Evolutionary conservation across 2,329 filamentous ascomycete species (phyloP), one percentile per base, ranked within the genome.

Genomic region (Phyllachora maydis): DNA sequence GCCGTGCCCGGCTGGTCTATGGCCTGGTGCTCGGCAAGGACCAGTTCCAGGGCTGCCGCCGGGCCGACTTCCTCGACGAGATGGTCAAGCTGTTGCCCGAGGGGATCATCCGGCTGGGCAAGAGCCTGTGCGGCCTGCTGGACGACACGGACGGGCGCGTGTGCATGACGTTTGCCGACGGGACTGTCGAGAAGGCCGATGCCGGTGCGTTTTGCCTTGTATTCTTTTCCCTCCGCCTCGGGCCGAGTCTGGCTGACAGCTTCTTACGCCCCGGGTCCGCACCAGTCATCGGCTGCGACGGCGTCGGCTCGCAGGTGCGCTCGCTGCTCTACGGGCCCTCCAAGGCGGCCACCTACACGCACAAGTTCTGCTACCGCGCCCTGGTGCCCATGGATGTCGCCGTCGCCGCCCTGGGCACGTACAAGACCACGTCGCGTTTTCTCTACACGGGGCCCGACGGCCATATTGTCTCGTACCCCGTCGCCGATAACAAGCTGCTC

Each of bases 321-420:
- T 38, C 55, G 15, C 38, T 62, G 9, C 39, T 74, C 4, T 44
- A 71, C 3, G 61, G 58, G 1, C 50, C 55, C 0, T 46, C 51
- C 3, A 43, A 52, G 0, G 37, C 50, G 14, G 49, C 65, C 0
- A 38, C 46, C 2, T 74, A 66, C 36, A 56, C 56, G 1, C 48
- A 57, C 16, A 65, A 69, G 30, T 64, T 63, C 40, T 69, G 62
- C 16, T 76, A 69, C 41, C 54, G 70, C 5, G 60, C 60, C 0
- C 40, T 76, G 3, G 49, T 73, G 2, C 62, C 67, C 0, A 73
- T 74, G 53, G 45, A 51, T 1, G 39, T 54, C n/a, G 66, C 66
- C 0, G 40, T 47, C 1, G 41, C 46, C 5, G 48, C 52, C 2
- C 30, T 74, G 1, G 64, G 65, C 2, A 39, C 54, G 6, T 43